Base-by-base conservation (phyloP, 352 stramenopile genomes). In the Pythium apleroticum region DNA sequence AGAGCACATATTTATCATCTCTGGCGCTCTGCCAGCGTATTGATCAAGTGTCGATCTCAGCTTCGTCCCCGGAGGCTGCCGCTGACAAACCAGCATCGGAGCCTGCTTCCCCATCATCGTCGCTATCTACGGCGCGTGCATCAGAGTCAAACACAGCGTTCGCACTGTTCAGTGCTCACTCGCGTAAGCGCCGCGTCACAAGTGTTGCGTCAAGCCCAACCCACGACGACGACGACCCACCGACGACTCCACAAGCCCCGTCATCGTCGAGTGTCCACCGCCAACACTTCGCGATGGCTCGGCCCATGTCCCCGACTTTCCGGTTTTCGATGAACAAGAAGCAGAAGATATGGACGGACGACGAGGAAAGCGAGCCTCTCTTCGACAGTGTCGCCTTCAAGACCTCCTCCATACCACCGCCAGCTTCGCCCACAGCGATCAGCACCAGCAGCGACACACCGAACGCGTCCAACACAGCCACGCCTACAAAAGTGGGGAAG, bases 21-120 rank as follows among this genome's bases (percentile, higher is more conserved):
- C 57, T 91, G 33, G 90, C 86, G 37, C 64, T 94, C 35, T 88
- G 77, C 62, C 77, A 95, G 59, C 78, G 80, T 1, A 95, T 95
- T 33, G 81, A 77, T 45, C 83, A 93, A 31, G 83, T 92, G 11
- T 84, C 81, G 5, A 95, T 95, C 31, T 95, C 86, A 4, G 74
- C 80, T 8, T 17, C 53, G 2, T 65, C 65, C 3, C 33, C 57
- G 3, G 24, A 53, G 12, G 33, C 24, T n/a, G 20, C 63, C 17
- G 24, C 30, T 17, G 24, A 14, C 7, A 24, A 22, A 6, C 20
- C 50, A 5, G 14, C 56, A 8, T 57, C 56, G 11, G 39, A 50
- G 3, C 43, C 43, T 28, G 43, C 15, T 1, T 49, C 52, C 11
- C 41, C 46, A 17, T 31, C 60, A 6, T 45, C 52, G 41, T 50